Percentiles rank a stretch among this genome's conserved stretches.
Evolutionary conservation across 176 grass and related monocot genomes (phyloP).

Genomic region (Tuctoria greenei): DNA sequence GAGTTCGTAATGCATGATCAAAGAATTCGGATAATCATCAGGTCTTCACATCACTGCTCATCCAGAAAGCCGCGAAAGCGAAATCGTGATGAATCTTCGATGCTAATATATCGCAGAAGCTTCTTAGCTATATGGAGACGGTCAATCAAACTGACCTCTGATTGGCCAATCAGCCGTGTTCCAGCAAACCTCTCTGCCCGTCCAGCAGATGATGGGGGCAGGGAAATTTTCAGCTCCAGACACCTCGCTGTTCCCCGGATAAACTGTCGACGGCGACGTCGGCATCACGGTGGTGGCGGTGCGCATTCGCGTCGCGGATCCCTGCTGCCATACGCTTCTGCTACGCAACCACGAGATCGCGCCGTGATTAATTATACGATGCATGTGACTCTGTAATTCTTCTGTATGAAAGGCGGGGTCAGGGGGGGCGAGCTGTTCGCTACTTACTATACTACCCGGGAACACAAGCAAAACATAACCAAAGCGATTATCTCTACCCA

Average conservation of each 20-base stretch:
- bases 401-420: not conserved
- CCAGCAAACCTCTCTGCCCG: too few species aligned
- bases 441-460: too few species aligned
- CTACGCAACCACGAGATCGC: not conserved
- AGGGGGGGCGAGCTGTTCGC: not conserved
- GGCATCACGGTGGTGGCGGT: not conserved
- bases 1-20: not conserved
- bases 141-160: not conserved
- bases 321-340: not conserved
- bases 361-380: not conserved
- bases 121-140: not conserved
- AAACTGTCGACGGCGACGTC: not conserved
- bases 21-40: not conserved
- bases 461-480: too few species aligned
- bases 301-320: not conserved
- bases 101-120: not conserved
- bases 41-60: too few species aligned
- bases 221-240: not conserved
- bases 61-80: too few species aligned
- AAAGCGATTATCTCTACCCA: too few species aligned
- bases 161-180: too few species aligned
- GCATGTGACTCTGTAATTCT: not conserved
- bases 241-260: not conserved
- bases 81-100: too few species aligned
- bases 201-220: not conserved